Percentiles rank a stretch among this genome's conserved stretches.
Conservation (phyloP, 2,329 filamentous ascomycete species). For the Incumbomyces delicatus region DNA sequence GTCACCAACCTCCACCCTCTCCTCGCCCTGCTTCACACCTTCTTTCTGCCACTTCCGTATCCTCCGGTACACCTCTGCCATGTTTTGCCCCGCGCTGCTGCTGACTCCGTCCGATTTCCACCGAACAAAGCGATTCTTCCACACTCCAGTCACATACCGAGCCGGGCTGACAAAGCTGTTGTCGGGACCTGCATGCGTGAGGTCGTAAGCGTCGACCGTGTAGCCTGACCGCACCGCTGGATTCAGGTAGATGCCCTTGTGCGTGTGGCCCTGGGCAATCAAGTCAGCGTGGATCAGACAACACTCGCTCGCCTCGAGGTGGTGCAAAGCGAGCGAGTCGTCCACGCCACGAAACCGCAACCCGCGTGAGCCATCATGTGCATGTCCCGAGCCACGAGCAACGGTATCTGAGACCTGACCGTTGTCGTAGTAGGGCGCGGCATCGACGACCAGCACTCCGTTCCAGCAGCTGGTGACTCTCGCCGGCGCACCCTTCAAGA, state of each 20-base stretch:
- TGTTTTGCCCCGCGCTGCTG: constrained; percentile 32
- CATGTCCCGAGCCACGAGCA: neutral
- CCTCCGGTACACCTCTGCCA: constrained; percentile 31
- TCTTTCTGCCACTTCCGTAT: constrained; percentile 19
- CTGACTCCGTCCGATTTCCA: constrained; percentile 35
- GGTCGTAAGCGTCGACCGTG: constrained; percentile 27
- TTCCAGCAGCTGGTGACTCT: constrained; percentile 60
- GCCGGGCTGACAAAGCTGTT: constrained; percentile 40
- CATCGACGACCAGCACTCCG: constrained; percentile 43
- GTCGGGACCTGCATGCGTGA: constrained; percentile 27
- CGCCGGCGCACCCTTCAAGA: constrained; percentile 45
- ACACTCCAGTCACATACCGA: constrained; percentile 45
- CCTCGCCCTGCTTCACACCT: constrained; percentile 17
- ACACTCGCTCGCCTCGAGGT: constrained; percentile 66
- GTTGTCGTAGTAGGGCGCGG: constrained; percentile 46
- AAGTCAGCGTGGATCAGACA: constrained; percentile 48
- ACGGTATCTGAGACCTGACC: no score
- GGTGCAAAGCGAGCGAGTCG: constrained; percentile 46
- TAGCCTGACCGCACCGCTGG: constrained; percentile 33
- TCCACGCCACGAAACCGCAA: constrained; percentile 55
- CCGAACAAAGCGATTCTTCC: constrained; percentile 47
- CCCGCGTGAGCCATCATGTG: constrained; percentile 18
- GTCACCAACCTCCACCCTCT: constrained; percentile 35
- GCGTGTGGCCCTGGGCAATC: constrained; percentile 19
- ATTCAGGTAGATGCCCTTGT: constrained; percentile 30